These are phyloP conservation scores for Globisporangium cylindrosporum DNA, from an alignment of 352 stramenopile species.

Conservation along the genomic window DNA sequence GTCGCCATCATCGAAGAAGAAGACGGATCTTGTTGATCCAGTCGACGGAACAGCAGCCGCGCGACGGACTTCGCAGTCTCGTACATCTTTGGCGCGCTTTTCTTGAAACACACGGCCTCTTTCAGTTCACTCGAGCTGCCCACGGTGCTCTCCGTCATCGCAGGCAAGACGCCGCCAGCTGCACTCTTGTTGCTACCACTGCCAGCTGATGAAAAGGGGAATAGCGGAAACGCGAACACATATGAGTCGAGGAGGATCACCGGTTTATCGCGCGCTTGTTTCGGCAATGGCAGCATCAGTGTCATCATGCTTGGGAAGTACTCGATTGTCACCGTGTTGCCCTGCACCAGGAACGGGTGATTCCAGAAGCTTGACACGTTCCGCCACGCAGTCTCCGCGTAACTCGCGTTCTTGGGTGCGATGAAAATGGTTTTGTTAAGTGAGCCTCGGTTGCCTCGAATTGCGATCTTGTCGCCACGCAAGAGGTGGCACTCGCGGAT, in stretches of 20 bases:
- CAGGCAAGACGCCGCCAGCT: background rate
- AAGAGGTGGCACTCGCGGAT: conserved; percentile 23
- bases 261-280: conserved; percentile 18
- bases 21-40: background rate
- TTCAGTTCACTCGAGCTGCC: conserved; percentile 46
- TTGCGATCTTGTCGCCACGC: conserved; percentile 23
- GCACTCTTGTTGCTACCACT: background rate
- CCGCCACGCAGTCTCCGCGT: conserved; percentile 1
- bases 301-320: conserved; percentile 54
- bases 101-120: conserved; percentile 57
- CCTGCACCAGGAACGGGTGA: conserved; percentile 43
- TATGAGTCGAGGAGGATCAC: conserved; percentile 46
- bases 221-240: conserved; percentile 21
- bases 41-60: conserved; percentile 43
- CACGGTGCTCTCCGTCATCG: conserved; percentile 40
- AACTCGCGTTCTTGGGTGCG: conserved; percentile 17
- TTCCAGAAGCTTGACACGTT: conserved; percentile 27
- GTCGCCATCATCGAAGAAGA: background rate
- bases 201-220: background rate
- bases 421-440: conserved; percentile 8
- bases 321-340: conserved; percentile 37
- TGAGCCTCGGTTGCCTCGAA: conserved; percentile 11
- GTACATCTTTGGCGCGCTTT: conserved; percentile 53
- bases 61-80: conserved; percentile 42
- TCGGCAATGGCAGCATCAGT: conserved; percentile 33